phyloP scores from a whole-genome alignment of 345 rosid species.

The Eucalyptus albens region DNA sequence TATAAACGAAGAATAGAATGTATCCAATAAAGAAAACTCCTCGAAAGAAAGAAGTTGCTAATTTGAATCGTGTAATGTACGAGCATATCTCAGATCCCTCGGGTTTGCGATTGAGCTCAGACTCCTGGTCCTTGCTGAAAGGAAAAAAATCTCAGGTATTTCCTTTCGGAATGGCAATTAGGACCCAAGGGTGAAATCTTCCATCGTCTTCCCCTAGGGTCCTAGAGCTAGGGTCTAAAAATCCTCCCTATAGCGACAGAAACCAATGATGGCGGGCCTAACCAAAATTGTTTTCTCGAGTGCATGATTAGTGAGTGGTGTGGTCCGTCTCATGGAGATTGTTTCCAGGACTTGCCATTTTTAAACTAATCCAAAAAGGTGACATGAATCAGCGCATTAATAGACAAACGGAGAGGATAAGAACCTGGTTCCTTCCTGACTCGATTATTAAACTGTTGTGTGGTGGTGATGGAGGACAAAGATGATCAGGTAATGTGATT shows the following conservation, averaged over 20 bases:
- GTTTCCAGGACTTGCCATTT: background rate
- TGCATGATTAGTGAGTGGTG: background rate
- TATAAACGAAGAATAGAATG: background rate
- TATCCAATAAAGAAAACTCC: background rate
- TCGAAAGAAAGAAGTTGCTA: background rate
- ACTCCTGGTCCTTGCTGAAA: background rate
- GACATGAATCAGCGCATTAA: background rate
- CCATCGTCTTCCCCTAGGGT: background rate
- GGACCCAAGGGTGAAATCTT: background rate
- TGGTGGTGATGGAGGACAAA: background rate
- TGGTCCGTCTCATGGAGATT: background rate
- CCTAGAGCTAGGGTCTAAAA: background rate
- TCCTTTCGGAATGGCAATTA: background rate
- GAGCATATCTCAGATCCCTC: background rate
- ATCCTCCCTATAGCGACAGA: background rate
- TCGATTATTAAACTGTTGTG: background rate
- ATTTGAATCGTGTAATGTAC: too few relatives aligned
- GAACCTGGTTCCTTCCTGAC: background rate
- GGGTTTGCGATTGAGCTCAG: background rate
- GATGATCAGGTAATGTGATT: background rate
- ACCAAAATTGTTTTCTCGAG: background rate
- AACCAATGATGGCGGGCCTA: background rate
- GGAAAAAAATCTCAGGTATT: background rate
- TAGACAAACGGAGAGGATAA: background rate
- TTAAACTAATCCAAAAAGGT: background rate